Evolutionary conservation across 1,284 basidiomycete species (phyloP).

Genomic region (Chalciporus sp.): DNA sequence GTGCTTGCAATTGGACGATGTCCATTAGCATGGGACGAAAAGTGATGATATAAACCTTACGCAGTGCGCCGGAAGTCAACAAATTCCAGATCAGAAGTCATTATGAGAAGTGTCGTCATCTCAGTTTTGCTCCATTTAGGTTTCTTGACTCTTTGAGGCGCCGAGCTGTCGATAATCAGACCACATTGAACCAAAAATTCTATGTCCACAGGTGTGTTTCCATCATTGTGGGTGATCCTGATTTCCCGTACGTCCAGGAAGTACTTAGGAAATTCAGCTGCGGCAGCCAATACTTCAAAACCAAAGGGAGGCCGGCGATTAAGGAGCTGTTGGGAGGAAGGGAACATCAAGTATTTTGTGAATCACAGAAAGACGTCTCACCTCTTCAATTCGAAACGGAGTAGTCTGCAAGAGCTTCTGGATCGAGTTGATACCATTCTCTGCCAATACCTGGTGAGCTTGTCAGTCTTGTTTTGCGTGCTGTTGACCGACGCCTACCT

Average conservation of each 20-base stretch:
- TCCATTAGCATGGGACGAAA: slow-evolving; percentile 11
- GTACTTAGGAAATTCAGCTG: slow-evolving; percentile 69
- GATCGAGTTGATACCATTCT: slow-evolving; percentile 69
- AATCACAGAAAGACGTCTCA: slow-evolving; percentile 31
- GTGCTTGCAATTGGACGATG: slow-evolving; percentile 49
- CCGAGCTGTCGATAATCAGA: slow-evolving; percentile 37
- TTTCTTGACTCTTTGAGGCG: slow-evolving; percentile 44
- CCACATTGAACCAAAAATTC: slow-evolving; percentile 62
- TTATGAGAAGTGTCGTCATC: slow-evolving; percentile 69
- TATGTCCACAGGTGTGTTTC: slow-evolving; percentile 58
- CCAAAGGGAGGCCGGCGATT: slow-evolving; percentile 78
- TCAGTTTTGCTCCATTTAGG: slow-evolving; percentile 47
- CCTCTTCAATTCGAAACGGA: slow-evolving; percentile 63
- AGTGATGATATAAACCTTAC: slow-evolving; percentile 42
- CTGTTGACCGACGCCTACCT: slow-evolving; percentile 39
- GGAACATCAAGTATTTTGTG: background rate
- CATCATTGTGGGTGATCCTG: slow-evolving; percentile 42
- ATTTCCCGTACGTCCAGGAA: slow-evolving; percentile 51
- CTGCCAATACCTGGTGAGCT: slow-evolving; percentile 62
- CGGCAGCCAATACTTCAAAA: slow-evolving; percentile 59
- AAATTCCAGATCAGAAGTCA: slow-evolving; percentile 71
- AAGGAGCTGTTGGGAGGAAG: slow-evolving; percentile 54
- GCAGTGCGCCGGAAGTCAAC: slow-evolving; percentile 77
- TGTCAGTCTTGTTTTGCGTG: slow-evolving; percentile 4
- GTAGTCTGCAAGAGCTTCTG: slow-evolving; percentile 55